Percentiles rank a stretch among this genome's conserved stretches.
Conservation (phyloP, 345 rosid genomes). For the Mangifera indica region DNA sequence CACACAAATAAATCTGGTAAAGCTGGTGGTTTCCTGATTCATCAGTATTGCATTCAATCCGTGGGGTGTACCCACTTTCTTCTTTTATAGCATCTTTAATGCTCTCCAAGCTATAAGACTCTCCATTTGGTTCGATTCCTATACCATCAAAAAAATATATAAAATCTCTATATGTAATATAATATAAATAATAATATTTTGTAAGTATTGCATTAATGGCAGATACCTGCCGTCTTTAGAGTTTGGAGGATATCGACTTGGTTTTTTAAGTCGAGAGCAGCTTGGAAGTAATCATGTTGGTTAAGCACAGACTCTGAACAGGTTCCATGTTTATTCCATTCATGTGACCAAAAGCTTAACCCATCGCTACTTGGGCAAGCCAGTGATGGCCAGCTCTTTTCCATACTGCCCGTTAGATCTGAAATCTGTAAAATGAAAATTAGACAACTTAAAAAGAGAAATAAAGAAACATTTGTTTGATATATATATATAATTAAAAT, state of each 20-base stretch:
- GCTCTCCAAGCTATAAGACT: slow-evolving; percentile 45
- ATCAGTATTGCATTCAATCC: slow-evolving; percentile 70
- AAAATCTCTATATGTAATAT: too few relatives aligned
- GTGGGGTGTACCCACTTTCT: slow-evolving; percentile 58
- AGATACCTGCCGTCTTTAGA: slow-evolving; percentile 58
- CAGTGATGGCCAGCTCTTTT: slow-evolving; percentile 73
- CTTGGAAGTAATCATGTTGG: slow-evolving; percentile 68
- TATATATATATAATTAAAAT: too few relatives aligned
- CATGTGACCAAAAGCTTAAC: slow-evolving; percentile 72
- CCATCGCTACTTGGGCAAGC: slow-evolving; percentile 76
- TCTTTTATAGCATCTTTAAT: slow-evolving; percentile 59
- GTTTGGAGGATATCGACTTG: slow-evolving; percentile 52
- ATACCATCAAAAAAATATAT: neutral
- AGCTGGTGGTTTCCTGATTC: slow-evolving; percentile 68
- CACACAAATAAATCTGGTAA: slow-evolving; percentile 83
- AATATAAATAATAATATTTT: too few relatives aligned
- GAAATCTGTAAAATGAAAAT: slow-evolving; percentile 34
- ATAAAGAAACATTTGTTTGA: too few relatives aligned
- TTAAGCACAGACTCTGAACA: slow-evolving; percentile 76
- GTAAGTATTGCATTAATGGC: neutral
- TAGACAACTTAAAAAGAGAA: neutral
- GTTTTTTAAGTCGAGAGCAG: slow-evolving; percentile 52
- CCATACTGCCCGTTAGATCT: slow-evolving; percentile 56
- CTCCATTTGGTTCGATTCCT: slow-evolving; percentile 69
- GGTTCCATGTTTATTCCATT: slow-evolving; percentile 96